These are phyloP conservation scores for Wickerhamomyces rabaulensis DNA, from an alignment of 805 yeast species.

Conservation along the genomic window DNA sequence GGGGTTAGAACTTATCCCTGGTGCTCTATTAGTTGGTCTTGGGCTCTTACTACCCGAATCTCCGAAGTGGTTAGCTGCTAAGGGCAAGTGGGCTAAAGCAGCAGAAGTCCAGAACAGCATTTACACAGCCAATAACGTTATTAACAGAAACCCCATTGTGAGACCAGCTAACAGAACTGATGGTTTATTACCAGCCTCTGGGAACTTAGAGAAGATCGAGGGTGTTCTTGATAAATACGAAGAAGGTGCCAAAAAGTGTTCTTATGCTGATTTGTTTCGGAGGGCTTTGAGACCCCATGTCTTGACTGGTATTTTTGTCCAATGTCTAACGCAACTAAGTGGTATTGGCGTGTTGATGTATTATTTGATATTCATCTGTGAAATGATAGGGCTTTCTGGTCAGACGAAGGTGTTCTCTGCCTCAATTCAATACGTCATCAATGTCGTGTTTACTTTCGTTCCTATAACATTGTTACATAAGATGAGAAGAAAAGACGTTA, in stretches of 20 bases:
- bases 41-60: conserved; percentile 46
- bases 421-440: conserved; percentile 35
- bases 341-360: conserved; percentile 40
- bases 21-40: conserved; percentile 37
- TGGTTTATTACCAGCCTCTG: background rate
- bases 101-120: conserved; percentile 22
- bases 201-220: conserved; percentile 22
- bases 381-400: conserved; percentile 39
- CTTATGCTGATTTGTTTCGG: conserved; percentile 30
- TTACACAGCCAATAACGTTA: background rate
- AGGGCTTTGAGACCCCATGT: conserved; percentile 30
- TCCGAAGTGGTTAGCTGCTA: conserved; percentile 49
- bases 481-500: conserved; percentile 41
- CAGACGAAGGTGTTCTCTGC: conserved; percentile 29
- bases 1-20: conserved; percentile 54
- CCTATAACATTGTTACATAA: conserved; percentile 40
- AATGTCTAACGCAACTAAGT: conserved; percentile 39
- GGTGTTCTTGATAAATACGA: conserved; percentile 15
- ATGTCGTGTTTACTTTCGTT: conserved; percentile 35
- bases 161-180: background rate
- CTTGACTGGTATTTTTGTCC: conserved; percentile 33
- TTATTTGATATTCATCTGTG: conserved; percentile 42
- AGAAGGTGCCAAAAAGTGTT: conserved; percentile 23
- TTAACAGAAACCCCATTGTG: background rate
- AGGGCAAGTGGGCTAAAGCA: conserved; percentile 33